A percentile compares a stretch with the other conserved stretches of the same genome.
phyloP scores from a whole-genome alignment of 495 filamentous ascomycete genomes.

The Lophiotrema nucula region DNA sequence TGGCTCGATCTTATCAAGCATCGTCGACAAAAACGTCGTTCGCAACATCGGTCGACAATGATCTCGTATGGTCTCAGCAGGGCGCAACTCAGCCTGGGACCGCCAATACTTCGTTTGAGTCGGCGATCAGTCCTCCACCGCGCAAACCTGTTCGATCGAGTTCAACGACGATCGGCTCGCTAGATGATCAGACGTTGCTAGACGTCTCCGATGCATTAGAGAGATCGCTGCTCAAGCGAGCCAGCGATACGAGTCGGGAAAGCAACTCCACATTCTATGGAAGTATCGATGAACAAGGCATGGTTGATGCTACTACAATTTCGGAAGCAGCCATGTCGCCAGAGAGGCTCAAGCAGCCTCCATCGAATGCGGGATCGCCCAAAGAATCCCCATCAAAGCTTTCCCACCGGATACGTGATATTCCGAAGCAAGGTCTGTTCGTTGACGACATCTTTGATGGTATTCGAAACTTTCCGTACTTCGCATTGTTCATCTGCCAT shows the following conservation, averaged over 20 bases:
- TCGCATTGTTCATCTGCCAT: constrained; percentile 20
- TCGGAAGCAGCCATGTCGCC: neutral
- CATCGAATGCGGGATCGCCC: neutral
- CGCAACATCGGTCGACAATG: neutral
- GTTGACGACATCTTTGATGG: constrained; percentile 11
- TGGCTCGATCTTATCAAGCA: constrained; percentile 16
- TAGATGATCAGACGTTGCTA: constrained; percentile 10
- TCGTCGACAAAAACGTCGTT: constrained; percentile 5
- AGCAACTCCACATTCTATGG: neutral
- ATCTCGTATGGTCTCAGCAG: constrained; percentile 5
- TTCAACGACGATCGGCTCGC: constrained; percentile 19
- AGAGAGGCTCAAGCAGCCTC: neutral
- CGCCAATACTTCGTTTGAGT: constrained; percentile 15
- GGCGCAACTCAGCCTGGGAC: neutral
- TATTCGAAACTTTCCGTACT: constrained; percentile 13
- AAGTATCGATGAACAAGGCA: neutral
- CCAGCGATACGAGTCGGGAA: neutral
- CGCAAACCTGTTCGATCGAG: constrained; percentile 2
- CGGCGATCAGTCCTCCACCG: neutral
- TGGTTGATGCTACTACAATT: neutral
- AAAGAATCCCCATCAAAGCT: neutral
- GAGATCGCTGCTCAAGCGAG: neutral
- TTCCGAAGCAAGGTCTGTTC: constrained; percentile 25
- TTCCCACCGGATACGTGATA: constrained; percentile 17
- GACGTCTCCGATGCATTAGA: neutral